A percentile compares a stretch with the other conserved stretches of the same genome.
phyloP scores from a whole-genome alignment of 108 stramenopile species.

The Fragilaria crotonensis region DNA sequence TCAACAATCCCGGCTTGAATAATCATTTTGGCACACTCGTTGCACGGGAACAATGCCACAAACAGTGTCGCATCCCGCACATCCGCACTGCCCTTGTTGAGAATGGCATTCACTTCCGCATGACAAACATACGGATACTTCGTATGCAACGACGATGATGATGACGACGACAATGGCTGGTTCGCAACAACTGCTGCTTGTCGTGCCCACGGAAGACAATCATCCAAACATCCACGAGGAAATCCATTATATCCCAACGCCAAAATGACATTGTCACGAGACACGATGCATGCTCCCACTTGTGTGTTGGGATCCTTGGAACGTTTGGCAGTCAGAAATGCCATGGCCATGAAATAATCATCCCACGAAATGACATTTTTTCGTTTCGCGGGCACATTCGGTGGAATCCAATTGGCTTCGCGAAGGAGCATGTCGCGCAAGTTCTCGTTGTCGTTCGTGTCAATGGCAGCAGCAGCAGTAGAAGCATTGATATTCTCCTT shows the following conservation, averaged over 20 bases:
- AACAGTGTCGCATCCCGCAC: conserved; percentile 80
- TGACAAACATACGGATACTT: conserved; percentile 98
- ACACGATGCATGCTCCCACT: conserved; percentile 88
- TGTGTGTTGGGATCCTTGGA: conserved; percentile 97
- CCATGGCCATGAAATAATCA: conserved; percentile 93
- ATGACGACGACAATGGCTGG: not conserved
- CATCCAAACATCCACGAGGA: conserved; percentile 90
- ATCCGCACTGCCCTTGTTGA: conserved; percentile 90
- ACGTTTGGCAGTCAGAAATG: conserved; percentile 89
- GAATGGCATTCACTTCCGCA: conserved; percentile 96
- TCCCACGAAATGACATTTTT: conserved; percentile 83
- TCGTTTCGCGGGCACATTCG: conserved; percentile 21
- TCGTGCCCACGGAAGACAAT: conserved; percentile 87
- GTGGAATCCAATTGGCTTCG: conserved; percentile 59
- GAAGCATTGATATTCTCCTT: no score
- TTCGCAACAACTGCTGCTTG: no score
- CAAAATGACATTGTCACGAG: conserved; percentile 65
- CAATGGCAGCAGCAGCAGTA: not conserved
- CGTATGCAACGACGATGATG: conserved; percentile 55
- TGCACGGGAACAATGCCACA: conserved; percentile 96
- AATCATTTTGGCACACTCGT: conserved; percentile 95
- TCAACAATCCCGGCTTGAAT: conserved; percentile 94
- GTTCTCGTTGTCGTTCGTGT: conserved; percentile 6
- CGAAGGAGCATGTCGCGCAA: conserved; percentile 27
- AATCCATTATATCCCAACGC: conserved; percentile 99